phyloP scores from a whole-genome alignment of 352 stramenopile species.

The Globisporangium mamillatum region DNA sequence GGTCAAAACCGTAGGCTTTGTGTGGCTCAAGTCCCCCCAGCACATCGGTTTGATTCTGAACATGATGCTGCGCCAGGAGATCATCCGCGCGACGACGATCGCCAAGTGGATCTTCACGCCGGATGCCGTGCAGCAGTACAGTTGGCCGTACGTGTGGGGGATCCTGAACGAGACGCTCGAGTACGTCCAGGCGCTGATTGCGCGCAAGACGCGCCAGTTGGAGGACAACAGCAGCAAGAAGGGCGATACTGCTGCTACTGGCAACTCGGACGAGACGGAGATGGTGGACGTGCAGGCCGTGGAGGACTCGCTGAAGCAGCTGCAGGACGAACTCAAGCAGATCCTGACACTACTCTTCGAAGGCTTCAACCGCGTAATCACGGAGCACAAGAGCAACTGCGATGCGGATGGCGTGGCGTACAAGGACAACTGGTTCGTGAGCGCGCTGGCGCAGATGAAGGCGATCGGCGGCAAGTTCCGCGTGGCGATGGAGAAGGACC shows the following conservation, averaged over 20 bases:
- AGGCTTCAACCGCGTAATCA: constrained; percentile 70
- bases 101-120: constrained; percentile 77
- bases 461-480: constrained; percentile 59
- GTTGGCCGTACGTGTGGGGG: constrained; percentile 86
- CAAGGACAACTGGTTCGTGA: constrained; percentile 82
- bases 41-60: constrained; percentile 81
- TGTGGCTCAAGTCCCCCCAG: constrained; percentile 83
- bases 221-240: constrained; percentile 16
- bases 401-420: constrained; percentile 67
- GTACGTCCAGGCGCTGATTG: constrained; percentile 47
- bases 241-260: not conserved
- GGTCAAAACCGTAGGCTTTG: constrained; percentile 64
- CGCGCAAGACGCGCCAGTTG: constrained; percentile 31
- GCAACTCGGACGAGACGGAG: constrained; percentile 35
- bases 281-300: constrained; percentile 47
- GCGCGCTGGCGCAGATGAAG: constrained; percentile 70
- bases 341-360: constrained; percentile 58
- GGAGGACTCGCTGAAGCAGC: constrained; percentile 34
- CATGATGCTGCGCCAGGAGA: constrained; percentile 70
- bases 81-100: constrained; percentile 70
- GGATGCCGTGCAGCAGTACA: constrained; percentile 84
- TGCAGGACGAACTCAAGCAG: constrained; percentile 48
- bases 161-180: constrained; percentile 72
- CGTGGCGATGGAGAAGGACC: constrained; percentile 37
- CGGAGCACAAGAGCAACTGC: constrained; percentile 76